Evolutionary conservation across 1,284 basidiomycete species (phyloP).

Genomic region (Marasmius sp.): DNA sequence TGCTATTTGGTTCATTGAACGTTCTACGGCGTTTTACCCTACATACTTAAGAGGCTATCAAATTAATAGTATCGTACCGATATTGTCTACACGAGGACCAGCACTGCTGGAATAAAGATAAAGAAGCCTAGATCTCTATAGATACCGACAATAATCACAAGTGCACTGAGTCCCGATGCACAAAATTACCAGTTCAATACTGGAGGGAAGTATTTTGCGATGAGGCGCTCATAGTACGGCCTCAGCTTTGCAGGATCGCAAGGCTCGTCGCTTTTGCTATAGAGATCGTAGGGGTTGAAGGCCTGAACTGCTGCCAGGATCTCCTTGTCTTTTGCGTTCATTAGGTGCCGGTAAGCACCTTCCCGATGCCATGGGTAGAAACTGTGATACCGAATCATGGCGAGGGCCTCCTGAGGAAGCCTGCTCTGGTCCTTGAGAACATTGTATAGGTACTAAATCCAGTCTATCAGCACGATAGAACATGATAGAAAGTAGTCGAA

Average conservation of each 20-base stretch:
- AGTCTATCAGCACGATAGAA: constrained; percentile 1
- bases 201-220: constrained; percentile 83
- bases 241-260: constrained; percentile 64
- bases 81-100: no score
- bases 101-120: no score
- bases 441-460: constrained; percentile 68
- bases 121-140: constrained; percentile 15
- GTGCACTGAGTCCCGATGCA: no score
- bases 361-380: constrained; percentile 94
- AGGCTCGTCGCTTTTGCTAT: constrained; percentile 82
- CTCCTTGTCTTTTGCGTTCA: constrained; percentile 63
- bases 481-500: constrained; percentile 10
- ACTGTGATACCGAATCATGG: constrained; percentile 93
- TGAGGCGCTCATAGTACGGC: constrained; percentile 82
- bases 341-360: constrained; percentile 78
- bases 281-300: constrained; percentile 90
- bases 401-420: constrained; percentile 81
- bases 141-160: not conserved
- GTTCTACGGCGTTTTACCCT: no score
- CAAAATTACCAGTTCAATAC: constrained; percentile 69
- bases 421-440: constrained; percentile 75
- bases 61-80: no score
- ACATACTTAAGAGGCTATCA: no score
- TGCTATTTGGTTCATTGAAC: no score
- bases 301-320: constrained; percentile 69